phyloP scores from a whole-genome alignment of 1,284 basidiomycete genomes.

The Volvariella volvacea region DNA sequence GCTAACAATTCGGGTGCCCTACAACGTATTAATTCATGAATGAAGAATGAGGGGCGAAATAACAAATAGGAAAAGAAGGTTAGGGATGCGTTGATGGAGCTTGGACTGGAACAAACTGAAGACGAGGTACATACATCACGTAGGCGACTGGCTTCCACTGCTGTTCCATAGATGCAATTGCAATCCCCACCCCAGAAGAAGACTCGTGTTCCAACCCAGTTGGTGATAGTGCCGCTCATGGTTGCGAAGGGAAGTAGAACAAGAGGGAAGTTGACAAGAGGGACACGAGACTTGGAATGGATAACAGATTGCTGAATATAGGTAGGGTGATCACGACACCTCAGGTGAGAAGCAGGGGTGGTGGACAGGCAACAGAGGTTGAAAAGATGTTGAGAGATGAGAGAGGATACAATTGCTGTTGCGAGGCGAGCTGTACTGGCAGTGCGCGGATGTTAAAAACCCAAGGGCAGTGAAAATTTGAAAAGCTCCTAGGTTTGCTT shows the following conservation, averaged over 20 bases:
- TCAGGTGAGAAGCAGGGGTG: too few relatives aligned
- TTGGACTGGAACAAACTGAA: not conserved
- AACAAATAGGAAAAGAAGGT: too few relatives aligned
- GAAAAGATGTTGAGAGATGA: too few relatives aligned
- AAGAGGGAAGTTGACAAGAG: not conserved
- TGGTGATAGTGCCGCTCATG: not conserved
- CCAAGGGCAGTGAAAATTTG: too few relatives aligned
- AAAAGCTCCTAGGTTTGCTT: too few relatives aligned
- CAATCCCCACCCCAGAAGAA: conserved; percentile 17
- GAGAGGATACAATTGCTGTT: too few relatives aligned
- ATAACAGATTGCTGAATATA: too few relatives aligned
- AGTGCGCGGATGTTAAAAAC: too few relatives aligned
- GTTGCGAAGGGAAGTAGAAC: not conserved
- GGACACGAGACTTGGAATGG: too few relatives aligned
- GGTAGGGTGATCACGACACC: too few relatives aligned
- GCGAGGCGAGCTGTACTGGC: too few relatives aligned
- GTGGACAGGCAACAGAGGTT: too few relatives aligned
- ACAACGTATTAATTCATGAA: not conserved
- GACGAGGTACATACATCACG: conserved; percentile 11
- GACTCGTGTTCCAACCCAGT: conserved; percentile 16
- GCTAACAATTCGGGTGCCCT: conserved; percentile 5
- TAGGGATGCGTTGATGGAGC: not conserved
- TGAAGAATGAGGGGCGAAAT: not conserved
- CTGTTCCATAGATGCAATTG: conserved; percentile 16
- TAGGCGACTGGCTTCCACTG: conserved; percentile 11